Base-by-base conservation (phyloP, 2,329 filamentous ascomycete species). In the Metarhizium sp. region DNA sequence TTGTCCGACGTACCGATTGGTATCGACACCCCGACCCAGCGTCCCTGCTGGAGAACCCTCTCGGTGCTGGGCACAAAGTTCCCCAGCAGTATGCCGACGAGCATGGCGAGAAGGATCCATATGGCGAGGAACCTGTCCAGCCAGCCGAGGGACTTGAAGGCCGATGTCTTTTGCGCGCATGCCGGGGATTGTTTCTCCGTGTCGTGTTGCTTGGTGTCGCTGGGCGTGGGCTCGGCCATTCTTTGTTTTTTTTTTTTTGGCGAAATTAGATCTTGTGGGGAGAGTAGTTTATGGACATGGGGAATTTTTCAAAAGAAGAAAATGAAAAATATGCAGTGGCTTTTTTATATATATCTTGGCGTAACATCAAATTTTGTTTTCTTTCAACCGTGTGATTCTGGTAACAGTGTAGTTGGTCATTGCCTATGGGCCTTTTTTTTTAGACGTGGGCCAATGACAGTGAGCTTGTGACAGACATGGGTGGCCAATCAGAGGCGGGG, bases 21-120 rank as follows among this genome's bases (percentile, higher is more conserved):
- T 16, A 54, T 34, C 20, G 52, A 54, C n/a, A 49, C 52, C 3
- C 46, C 52, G 11, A 54, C 46, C 52, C 45, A 54, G 13, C 30
- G 79, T 6, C 88, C 88, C 61, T 78, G 81, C 59, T 92, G 80
- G 14, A 94, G 68, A 0, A 83, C 79, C 0, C 77, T 77, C 0
- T 80, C 84, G 1, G 81, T 81, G 25, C 73, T 74, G 0, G 81
- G 78, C 1, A 88, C 86, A 58, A 91, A 88, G 68, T 92, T 92
- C 6, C 87, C 88, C 0, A 92, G 71, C 1, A 92, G 71, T 47
- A 94, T 85, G 3, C 89, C 88, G 7, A 90, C 70, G 1, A 79
- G 76, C 84, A 94, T 94, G 49, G 88, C 87, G 0, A 92, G 77
- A 30, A 92, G 75, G 57, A 92, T 92, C 88, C 88, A 88, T 30